Base-by-base conservation (phyloP, 2,329 filamentous ascomycete species). In the Sarocladium strictum region DNA sequence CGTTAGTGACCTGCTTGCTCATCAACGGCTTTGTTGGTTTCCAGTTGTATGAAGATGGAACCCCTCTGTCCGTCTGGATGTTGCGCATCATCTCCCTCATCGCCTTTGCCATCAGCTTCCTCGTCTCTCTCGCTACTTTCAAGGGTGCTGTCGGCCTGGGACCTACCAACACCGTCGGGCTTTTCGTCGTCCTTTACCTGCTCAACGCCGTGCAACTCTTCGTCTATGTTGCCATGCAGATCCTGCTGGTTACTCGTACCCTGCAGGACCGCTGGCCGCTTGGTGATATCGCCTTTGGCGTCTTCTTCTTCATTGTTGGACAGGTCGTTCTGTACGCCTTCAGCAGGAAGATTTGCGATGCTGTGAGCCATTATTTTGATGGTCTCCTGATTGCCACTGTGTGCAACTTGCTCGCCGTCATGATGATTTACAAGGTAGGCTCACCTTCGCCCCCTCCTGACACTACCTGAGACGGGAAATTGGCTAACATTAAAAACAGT, bases 1-100 rank as follows among this genome's bases (percentile, higher is more conserved):
- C 94, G 1, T 80, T 96, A 26, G 87, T 94, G 67, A 93, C 90
- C 24, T 95, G 88, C 68, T 77, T 99, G 55, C 76, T 97, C 63
- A 92, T 99, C 76, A 97, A 97, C 70, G 94, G 94, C 41, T 99
- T 99, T 66, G 93, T 99, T 54, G 94, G 94, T 32, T 99, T 99
- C 72, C 94, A 97, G 72, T 78, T 99, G 12, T 99, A 99, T 70
- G 94, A 99, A 72, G 94, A 99, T 65, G 94, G 94, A 52, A 99
- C 94, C 1, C 86, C 87, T 2, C 76, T 97, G 38, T 97, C 92
- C 0, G 86, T 99, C 41, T 99, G 94, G 94, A 84, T 97, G 62
- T 76, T 99, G 58, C 86, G 93, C 53, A 73, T 89, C 27, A 85
- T 83, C 67, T 96, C 90, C 2, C 72, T 87, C 15, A 81, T 78